Evolutionary conservation across 495 filamentous ascomycete species (phyloP).

Genomic region (Hypoxylon perforatum): DNA sequence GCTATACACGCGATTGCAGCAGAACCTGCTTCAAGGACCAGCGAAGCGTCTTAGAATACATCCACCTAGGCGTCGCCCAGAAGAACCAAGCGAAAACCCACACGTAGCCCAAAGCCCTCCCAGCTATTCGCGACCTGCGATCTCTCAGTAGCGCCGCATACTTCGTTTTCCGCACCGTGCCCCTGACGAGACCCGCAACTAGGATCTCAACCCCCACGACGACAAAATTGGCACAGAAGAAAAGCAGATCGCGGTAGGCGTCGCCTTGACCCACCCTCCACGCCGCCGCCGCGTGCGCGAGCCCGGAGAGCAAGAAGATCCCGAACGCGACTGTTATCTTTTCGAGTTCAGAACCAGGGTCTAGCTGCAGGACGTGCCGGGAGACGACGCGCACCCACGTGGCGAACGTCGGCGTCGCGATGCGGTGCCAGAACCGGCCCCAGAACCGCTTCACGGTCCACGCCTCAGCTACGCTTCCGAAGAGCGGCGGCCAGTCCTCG

Average conservation of each 20-base stretch:
- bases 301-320: constrained; percentile 18
- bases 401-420: constrained; percentile 6
- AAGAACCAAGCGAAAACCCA: constrained; percentile 23
- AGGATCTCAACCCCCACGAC: constrained; percentile 10
- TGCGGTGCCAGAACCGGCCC: constrained; percentile 49
- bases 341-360: constrained; percentile 2
- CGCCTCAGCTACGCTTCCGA: constrained; percentile 23
- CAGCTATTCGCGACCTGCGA: neutral
- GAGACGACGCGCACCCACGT: neutral
- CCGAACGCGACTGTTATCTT: constrained; percentile 4
- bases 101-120: constrained; percentile 4
- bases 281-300: constrained; percentile 13
- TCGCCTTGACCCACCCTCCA: constrained; percentile 17
- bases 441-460: constrained; percentile 44
- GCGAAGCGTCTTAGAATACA: constrained; percentile 21
- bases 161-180: neutral
- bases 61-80: constrained; percentile 16
- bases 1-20: constrained; percentile 2
- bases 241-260: constrained; percentile 6
- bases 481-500: constrained; percentile 36
- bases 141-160: constrained; percentile 3
- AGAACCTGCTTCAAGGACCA: constrained; percentile 23
- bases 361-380: neutral
- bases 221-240: constrained; percentile 16
- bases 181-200: neutral